A percentile compares a stretch with the other conserved stretches of the same genome.
phyloP scores from a whole-genome alignment of 108 stramenopile genomes.

The Heterococcus sp. region DNA sequence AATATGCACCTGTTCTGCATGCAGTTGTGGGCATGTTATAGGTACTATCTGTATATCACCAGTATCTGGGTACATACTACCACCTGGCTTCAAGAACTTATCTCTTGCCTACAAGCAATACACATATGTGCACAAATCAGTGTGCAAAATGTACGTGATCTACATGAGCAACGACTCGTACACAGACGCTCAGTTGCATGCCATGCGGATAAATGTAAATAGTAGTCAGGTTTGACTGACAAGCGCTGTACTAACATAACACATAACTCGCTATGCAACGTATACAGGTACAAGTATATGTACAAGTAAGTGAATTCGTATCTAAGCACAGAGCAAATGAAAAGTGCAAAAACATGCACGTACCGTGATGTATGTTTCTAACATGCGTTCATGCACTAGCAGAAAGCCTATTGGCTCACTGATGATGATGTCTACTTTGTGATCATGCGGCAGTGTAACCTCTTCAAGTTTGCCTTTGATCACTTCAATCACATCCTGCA shows the following conservation, averaged over 20 bases:
- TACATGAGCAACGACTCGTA: no score
- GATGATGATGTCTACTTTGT: conserved; percentile 67
- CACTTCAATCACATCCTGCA: conserved; percentile 36
- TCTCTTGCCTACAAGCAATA: conserved; percentile 48
- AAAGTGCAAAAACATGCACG: no score
- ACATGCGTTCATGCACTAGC: conserved; percentile 68
- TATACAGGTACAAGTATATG: no score
- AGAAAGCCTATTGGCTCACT: conserved; percentile 70
- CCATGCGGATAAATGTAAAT: no score
- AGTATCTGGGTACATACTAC: conserved; percentile 57
- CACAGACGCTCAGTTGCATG: no score
- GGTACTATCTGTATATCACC: conserved; percentile 57
- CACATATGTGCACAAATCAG: no score
- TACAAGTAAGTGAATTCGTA: no score
- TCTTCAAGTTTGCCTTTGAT: conserved; percentile 63
- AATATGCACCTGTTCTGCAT: conserved; percentile 49
- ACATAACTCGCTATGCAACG: no score
- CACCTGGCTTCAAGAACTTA: conserved; percentile 59
- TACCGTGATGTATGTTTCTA: conserved; percentile 56
- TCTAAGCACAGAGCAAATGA: no score
- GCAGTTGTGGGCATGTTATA: conserved; percentile 55
- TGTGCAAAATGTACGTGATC: no score
- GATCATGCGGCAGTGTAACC: conserved; percentile 59
- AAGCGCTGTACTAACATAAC: no score
- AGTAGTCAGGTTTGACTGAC: no score